These are phyloP conservation scores for Coniochaeta sp. DNA, from an alignment of 2,329 filamentous ascomycete species.

Conservation along the genomic window DNA sequence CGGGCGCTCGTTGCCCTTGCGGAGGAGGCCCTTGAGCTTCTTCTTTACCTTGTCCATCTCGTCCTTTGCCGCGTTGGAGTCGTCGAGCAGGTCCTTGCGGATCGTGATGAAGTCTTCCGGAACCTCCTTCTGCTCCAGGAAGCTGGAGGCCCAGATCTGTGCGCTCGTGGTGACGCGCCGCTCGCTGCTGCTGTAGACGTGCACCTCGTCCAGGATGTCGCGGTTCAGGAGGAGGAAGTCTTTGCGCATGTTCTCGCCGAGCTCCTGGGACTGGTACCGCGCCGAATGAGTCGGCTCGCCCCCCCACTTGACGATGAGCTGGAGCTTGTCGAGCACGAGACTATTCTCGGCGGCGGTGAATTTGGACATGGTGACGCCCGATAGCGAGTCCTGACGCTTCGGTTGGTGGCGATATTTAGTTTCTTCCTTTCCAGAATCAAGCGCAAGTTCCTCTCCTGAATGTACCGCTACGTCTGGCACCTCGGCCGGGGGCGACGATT, in stretches of 20 bases:
- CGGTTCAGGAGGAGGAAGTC: conserved; percentile 89
- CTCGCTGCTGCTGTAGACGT: conserved; percentile 93
- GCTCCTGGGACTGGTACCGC: conserved; percentile 89
- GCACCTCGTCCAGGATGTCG: conserved; percentile 84
- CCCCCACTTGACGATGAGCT: conserved; percentile 98
- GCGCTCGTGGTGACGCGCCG: conserved; percentile 90
- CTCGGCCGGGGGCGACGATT: neutral
- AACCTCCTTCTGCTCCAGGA: conserved; percentile 79
- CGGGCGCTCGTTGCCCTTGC: conserved; percentile 87
- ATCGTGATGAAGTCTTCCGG: conserved; percentile 81
- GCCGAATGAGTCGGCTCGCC: conserved; percentile 97
- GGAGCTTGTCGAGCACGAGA: conserved; percentile 87
- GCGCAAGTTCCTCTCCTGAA: neutral
- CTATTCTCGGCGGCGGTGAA: conserved; percentile 92
- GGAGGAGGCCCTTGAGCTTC: conserved; percentile 87
- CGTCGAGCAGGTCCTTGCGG: conserved; percentile 89
- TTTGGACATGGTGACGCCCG: conserved; percentile 84
- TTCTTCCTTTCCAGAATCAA: conserved; percentile 5
- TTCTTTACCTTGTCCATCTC: conserved; percentile 99
- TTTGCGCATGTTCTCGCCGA: conserved; percentile 92
- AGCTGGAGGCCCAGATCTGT: conserved; percentile 89
- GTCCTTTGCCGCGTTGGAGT: conserved; percentile 97
- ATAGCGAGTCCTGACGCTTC: conserved; percentile 73
- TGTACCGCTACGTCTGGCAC: neutral
- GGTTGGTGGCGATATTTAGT: conserved; percentile 21